phyloP scores from a whole-genome alignment of 2,329 filamentous ascomycete species.

The Didymosphaeria variabile region DNA sequence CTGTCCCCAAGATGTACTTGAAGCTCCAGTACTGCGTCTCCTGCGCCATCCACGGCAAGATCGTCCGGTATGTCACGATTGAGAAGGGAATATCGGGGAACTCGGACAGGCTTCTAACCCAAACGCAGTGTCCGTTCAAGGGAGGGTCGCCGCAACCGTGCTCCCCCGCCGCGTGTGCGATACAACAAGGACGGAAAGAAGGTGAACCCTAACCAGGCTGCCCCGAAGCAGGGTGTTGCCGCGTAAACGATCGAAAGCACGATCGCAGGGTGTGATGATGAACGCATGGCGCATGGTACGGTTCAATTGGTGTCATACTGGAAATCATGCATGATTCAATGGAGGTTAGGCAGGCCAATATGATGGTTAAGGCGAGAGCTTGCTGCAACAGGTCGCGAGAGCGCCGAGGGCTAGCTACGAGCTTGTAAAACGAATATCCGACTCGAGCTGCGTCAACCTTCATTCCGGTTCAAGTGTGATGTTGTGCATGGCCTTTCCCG shows the following conservation, averaged over 20 bases:
- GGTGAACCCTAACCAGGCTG: constrained; percentile 88
- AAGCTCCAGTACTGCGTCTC: constrained; percentile 99
- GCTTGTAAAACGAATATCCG: constrained; percentile 48
- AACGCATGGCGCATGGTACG: constrained; percentile 49
- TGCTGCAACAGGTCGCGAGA: constrained; percentile 37
- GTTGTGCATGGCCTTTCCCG: not conserved
- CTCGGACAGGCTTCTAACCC: constrained; percentile 25
- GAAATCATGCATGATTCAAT: constrained; percentile 47
- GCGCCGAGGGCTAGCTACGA: constrained; percentile 45
- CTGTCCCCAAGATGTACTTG: constrained; percentile 99
- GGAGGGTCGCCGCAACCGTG: constrained; percentile 97
- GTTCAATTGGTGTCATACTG: constrained; percentile 46
- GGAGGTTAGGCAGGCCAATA: constrained; percentile 39
- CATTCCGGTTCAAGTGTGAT: not conserved
- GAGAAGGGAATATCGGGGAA: constrained; percentile 8
- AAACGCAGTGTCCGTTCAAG: constrained; percentile 87
- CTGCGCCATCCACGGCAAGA: constrained; percentile 99
- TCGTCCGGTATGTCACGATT: constrained; percentile 90
- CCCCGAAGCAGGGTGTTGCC: constrained; percentile 64
- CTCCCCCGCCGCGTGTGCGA: constrained; percentile 93
- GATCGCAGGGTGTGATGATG: constrained; percentile 27
- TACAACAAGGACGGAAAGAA: constrained; percentile 99
- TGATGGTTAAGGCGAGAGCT: constrained; percentile 45
- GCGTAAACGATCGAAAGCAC: constrained; percentile 34
- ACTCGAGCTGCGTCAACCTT: constrained; percentile 41